These are phyloP conservation scores for Royoungia palumana DNA, from an alignment of 768 basidiomycete species.

Conservation along the genomic window DNA sequence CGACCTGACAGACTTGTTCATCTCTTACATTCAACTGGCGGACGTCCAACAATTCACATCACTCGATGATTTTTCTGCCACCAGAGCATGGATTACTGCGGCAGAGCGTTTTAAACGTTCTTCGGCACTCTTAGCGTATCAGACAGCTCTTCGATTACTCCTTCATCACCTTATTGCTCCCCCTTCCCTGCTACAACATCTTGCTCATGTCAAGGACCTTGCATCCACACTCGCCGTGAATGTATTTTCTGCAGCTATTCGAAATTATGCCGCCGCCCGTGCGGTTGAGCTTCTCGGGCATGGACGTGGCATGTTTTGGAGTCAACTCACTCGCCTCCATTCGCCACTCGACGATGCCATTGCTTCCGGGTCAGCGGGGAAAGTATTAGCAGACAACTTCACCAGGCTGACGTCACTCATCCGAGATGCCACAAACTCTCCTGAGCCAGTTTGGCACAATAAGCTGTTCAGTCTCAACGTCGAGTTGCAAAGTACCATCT, in stretches of 20 bases:
- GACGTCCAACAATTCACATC: neutral
- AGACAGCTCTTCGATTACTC: neutral
- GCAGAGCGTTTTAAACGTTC: neutral
- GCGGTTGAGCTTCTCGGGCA: slow-evolving; percentile 34
- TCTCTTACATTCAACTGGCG: neutral
- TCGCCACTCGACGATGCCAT: too few relatives aligned
- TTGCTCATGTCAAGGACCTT: neutral
- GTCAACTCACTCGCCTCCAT: too few relatives aligned
- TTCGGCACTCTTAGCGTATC: neutral
- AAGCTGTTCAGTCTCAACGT: too few relatives aligned
- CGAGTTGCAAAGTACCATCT: too few relatives aligned
- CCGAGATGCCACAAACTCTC: neutral
- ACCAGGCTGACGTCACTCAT: neutral
- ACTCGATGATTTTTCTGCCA: neutral
- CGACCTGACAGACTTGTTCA: slow-evolving; percentile 13
- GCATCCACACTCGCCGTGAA: slow-evolving; percentile 1
- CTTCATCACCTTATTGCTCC: neutral
- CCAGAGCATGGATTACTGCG: neutral
- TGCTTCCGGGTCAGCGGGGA: neutral
- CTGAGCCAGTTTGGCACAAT: too few relatives aligned
- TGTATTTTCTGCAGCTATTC: slow-evolving; percentile 15
- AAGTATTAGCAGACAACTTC: neutral
- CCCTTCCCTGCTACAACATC: neutral
- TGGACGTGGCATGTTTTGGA: slow-evolving; percentile 23
- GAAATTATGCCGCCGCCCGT: slow-evolving; percentile 1